Conservation (phyloP, 2,329 filamentous ascomycete species). For the Penicillium sp. region DNA sequence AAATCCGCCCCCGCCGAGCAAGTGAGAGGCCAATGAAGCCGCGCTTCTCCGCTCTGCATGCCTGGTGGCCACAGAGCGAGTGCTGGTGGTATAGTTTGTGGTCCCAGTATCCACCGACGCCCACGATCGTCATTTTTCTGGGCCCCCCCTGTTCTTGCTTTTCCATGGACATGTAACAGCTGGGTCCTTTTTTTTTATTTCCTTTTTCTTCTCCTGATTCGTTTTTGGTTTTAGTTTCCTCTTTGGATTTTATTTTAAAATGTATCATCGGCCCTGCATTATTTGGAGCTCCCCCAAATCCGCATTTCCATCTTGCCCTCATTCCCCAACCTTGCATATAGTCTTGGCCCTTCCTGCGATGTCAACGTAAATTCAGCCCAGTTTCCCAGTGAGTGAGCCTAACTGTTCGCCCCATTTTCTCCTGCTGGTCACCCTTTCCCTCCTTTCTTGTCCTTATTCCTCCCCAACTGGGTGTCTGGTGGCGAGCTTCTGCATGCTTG, state of each 20-base stretch:
- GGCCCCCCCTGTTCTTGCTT: slow-evolving; percentile 30
- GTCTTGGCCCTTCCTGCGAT: slow-evolving; percentile 22
- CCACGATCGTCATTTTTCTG: slow-evolving; percentile 32
- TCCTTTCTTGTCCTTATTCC: too few species aligned
- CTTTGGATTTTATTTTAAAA: slow-evolving; percentile 17
- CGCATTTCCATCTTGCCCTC: slow-evolving; percentile 18
- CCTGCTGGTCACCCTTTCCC: not conserved
- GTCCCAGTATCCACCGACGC: slow-evolving; percentile 21
- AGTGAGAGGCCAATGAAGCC: too few species aligned
- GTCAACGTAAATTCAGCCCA: slow-evolving; percentile 25
- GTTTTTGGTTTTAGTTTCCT: not conserved
- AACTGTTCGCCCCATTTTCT: not conserved
- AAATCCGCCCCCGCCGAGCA: too few species aligned
- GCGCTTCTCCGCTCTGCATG: slow-evolving; percentile 22
- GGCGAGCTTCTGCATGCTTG: too few species aligned
- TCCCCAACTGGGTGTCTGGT: too few species aligned
- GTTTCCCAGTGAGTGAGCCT: slow-evolving; percentile 21
- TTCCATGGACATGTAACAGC: slow-evolving; percentile 28
- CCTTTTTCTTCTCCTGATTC: slow-evolving; percentile 7
- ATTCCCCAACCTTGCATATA: slow-evolving; percentile 29
- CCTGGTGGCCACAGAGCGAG: slow-evolving; percentile 15
- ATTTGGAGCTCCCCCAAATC: slow-evolving; percentile 16
- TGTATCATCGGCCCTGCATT: slow-evolving; percentile 28
- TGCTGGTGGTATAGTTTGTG: slow-evolving; percentile 22
- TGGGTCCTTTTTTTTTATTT: slow-evolving; percentile 16